Evolutionary conservation across 2,329 filamentous ascomycete genomes (phyloP), one percentile per base, ranked within the genome.

Genomic region (Ascochyta lentis): DNA sequence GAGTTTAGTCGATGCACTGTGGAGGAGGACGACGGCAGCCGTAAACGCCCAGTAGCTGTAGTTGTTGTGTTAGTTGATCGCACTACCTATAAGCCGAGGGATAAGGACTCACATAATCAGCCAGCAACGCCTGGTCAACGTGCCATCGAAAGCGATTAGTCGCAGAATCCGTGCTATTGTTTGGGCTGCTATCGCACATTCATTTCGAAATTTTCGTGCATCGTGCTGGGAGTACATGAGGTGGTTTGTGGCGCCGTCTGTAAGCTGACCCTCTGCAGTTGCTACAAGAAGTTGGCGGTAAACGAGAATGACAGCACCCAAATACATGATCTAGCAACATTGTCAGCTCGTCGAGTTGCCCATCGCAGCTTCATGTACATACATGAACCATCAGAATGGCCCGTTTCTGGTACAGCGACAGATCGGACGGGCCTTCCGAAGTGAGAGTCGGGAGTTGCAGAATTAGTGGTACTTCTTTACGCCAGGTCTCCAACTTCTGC

Each of bases 301-400:
- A 3, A 77, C 60, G 23, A 75, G 59, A 6, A 76, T 68, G 15
- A 76, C 49, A 8, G 73, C 73, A 10, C 74, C 73, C 37, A 76
- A 63, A 50, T 76, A 76, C 70, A 75, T 73, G 47, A 76, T 73
- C 73, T 75, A 34, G 15, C 6, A 50, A 22, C 33, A 27, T 8
- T 16, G 38, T 27, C 27, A 52, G 44, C 29, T 35, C 9, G 6
- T 15, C 12, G 4, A 13, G 3, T 27, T 23, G 29, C 2, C 5
- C 4, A 3, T 12, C n/a, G 23, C 1, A 23, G 19, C 4, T 23
- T 31, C 16, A 26, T 4, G 6, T 44, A 54, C 68, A 49, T 61
- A 74, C 72, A 46, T 77, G 73, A 27, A 76, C 65, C 72, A 77
- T 73, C 15, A 76, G 60, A 23, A 75, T 70, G 1, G 73, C 70